phyloP scores from a whole-genome alignment of 2,329 filamentous ascomycete species.

The Pseudogymnoascus sp. region DNA sequence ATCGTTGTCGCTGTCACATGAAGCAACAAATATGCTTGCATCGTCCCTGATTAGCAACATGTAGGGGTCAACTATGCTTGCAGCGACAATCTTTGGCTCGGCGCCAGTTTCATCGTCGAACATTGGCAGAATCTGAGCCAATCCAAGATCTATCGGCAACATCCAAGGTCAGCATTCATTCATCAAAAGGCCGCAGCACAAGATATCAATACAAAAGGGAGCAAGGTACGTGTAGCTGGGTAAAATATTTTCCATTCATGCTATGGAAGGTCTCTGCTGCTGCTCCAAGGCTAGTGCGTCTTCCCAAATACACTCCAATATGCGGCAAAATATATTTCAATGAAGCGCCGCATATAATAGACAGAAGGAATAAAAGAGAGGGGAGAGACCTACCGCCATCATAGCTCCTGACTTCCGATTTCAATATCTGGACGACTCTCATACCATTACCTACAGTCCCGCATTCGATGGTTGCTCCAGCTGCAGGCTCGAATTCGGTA shows the following conservation, averaged over 20 bases:
- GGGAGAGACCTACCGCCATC: conserved; percentile 62
- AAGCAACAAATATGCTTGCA: conserved; percentile 68
- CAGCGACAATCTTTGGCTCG: conserved; percentile 69
- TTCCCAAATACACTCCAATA: not conserved
- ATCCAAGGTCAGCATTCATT: conserved; percentile 13
- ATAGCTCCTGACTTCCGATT: conserved; percentile 81
- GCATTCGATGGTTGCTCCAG: conserved; percentile 79
- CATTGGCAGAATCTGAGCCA: conserved; percentile 88
- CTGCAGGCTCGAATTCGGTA: conserved; percentile 86
- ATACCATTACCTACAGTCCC: conserved; percentile 74
- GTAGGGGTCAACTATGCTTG: conserved; percentile 82
- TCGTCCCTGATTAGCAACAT: conserved; percentile 79
- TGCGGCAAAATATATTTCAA: conserved; percentile 28
- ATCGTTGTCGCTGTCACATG: conserved; percentile 74
- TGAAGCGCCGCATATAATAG: conserved; percentile 24
- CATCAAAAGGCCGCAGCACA: conserved; percentile 15
- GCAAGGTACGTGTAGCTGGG: conserved; percentile 15
- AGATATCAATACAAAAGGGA: conserved; percentile 23
- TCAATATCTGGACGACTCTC: conserved; percentile 80
- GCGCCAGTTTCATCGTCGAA: conserved; percentile 81
- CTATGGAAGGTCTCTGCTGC: conserved; percentile 23
- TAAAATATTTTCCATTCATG: conserved; percentile 34
- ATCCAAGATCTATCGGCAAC: conserved; percentile 59
- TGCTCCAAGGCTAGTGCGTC: conserved; percentile 1
- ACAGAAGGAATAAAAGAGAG: conserved; percentile 16